Base-by-base conservation (phyloP, 1,284 basidiomycete species). In the Microbotryum saponariae region DNA sequence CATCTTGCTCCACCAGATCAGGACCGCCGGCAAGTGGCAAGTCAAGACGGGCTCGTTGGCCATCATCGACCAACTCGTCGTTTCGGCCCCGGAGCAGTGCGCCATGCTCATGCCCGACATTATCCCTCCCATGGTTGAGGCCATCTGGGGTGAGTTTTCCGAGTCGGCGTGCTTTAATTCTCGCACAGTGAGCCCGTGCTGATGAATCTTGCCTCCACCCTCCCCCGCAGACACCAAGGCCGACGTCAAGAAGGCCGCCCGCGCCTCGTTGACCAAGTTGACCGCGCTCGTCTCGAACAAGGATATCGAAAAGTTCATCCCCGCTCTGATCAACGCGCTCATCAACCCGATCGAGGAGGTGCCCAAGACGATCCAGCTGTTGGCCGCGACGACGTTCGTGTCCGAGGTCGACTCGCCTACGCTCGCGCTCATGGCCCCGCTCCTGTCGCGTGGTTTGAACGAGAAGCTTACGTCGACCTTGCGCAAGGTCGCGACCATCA, bases 331-430 rank as follows among this genome's bases (percentile, higher is more conserved):
- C 79, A 90, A 94, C 79, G 88, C 91, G 77, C 82, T 98, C 74
- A 93, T 97, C 81, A 92, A 98, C 83, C 96, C 96, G 74, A 91
- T 97, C 72, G 94, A 98, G 83, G 92, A 98, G 85, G 94, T 97
- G 68, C 88, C 93, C 74, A 90, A 88, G 76, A 97, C 92, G 73
- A 91, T 98, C 74, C 83, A 84, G 75, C 88, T 97, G 78, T 91
- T 98, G 78, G 93, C 93, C 77, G 87, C 96, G 64, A 98, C 96
- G 79, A 98, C 96, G 77, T 98, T 98, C 86, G 96, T 99, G 86
- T 91, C 93, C 67, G 96, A 98, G 83, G 96, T 99, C 80, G 96
- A 98, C 77, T 93, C 94, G 67, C 86, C 96, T 66, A 98, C 96
- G 70, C 88, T 99, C 73, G 97, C 96, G 71, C 87, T 99, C 72